phyloP scores from a whole-genome alignment of 1,284 basidiomycete genomes.

The Leccinum solheimii region DNA sequence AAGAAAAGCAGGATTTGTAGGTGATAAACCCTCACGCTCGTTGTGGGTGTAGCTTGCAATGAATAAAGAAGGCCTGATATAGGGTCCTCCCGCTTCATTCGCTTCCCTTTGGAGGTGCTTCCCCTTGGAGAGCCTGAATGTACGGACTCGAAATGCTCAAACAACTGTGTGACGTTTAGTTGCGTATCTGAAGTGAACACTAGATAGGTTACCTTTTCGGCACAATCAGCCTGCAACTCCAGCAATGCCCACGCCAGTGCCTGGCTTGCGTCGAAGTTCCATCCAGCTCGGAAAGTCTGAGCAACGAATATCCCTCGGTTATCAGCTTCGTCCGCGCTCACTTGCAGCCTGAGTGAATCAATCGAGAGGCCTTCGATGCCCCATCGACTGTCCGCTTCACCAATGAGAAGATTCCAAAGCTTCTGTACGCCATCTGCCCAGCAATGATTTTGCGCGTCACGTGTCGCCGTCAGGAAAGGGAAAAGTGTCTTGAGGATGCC shows the following conservation, averaged over 20 bases:
- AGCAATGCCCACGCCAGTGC: constrained; percentile 80
- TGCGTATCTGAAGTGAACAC: constrained; percentile 1
- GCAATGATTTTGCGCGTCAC: constrained; percentile 18
- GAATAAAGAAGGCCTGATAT: constrained; percentile 57
- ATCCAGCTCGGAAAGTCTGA: constrained; percentile 68
- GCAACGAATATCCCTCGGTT: constrained; percentile 51
- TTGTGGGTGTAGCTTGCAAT: constrained; percentile 40
- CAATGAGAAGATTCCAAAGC: constrained; percentile 55
- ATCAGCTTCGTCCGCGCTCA: constrained; percentile 20
- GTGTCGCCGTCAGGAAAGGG: constrained; percentile 59
- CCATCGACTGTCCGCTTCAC: constrained; percentile 65
- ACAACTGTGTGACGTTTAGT: constrained; percentile 48
- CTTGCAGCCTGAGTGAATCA: constrained; percentile 61
- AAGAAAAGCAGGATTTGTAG: constrained; percentile 86
- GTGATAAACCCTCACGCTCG: constrained; percentile 48
- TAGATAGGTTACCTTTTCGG: constrained; percentile 53
- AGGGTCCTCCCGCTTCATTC: constrained; percentile 56
- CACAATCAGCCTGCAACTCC: constrained; percentile 83
- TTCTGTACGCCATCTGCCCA: constrained; percentile 48
- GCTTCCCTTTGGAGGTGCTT: constrained; percentile 43
- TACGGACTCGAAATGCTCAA: constrained; percentile 58
- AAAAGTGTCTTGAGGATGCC: constrained; percentile 69
- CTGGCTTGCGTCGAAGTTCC: constrained; percentile 67
- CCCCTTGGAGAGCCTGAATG: constrained; percentile 37
- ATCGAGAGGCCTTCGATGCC: constrained; percentile 63